Base-by-base conservation (phyloP, 2,329 filamentous ascomycete genomes). In the Colletotrichum siamense region DNA sequence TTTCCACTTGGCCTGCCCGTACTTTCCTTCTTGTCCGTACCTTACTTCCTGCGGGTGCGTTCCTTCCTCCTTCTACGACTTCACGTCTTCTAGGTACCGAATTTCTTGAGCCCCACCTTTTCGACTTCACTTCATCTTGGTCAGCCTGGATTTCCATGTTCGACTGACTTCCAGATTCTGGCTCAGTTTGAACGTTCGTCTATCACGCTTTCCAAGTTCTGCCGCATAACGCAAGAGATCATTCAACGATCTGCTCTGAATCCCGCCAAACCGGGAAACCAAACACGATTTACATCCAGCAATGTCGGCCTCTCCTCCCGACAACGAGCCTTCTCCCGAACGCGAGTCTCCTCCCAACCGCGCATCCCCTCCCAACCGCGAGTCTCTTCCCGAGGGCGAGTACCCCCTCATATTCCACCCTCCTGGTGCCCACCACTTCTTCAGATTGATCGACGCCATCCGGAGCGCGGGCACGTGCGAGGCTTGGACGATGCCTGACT, bases 11-110 rank as follows among this genome's bases (percentile, higher is more conserved):
- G 39, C 39, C 18, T 44, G 5, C 16, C 15, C 0, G 39, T 4
- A 12, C 39, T 18, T 49, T 22, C 18, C n/a, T n/a, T 49, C 6
- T 3, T 22, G 0, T 3, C 0, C 3, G n/a, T 13, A 7, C 10
- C 44, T 3, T 49, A 2, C 44, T 12, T 49, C 10, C 3, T 5
- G 44, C n/a, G 44, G 44, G 10, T 49, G 44, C 44, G n/a, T 22
- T 13, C n/a, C 10, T 12, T 22, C 18, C 44, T 49, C 0, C 44
- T 49, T 49, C 44, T 10, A 22, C 44, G 2, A 3, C 39, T 44
- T n/a, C 8, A 10, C 39, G n/a, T n/a, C n/a, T n/a, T n/a, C n/a
- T n/a, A n/a, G n/a, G n/a, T n/a, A n/a, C n/a, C n/a, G n/a, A n/a
- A n/a, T n/a, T n/a, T n/a, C n/a, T 22, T 49, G 10, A 22, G n/a